Base-by-base conservation (phyloP, 768 basidiomycete genomes). In the Cyclocybe aegerita region DNA sequence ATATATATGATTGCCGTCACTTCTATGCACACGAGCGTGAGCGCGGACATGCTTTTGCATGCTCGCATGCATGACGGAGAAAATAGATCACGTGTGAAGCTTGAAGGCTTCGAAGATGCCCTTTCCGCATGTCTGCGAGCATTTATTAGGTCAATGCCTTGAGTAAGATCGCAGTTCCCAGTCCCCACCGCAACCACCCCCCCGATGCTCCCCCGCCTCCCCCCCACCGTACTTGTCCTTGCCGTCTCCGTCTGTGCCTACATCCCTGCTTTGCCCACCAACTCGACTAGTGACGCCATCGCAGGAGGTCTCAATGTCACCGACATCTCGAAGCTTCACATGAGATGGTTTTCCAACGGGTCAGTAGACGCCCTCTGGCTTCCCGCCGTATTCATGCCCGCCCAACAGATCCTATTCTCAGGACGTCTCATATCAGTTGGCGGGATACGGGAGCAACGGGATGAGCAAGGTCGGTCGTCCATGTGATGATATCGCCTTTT, bases 261-360 rank as follows among this genome's bases (percentile, higher is more conserved):
- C 65, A 79, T 89, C 54, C 90, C 91, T 0, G 91, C 91, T 2
- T 63, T 70, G 9, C 76, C 87, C 11, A 86, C 86, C 32, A 93
- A 93, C 64, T 73, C 79, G 49, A 84, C 87, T 0, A 55, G 65
- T 14, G 65, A 62, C 31, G 65, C 73, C 60, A 70, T 72, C 47
- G 66, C 65, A 7, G 71, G 72, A 12, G 73, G 72, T 9, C 61
- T 75, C 43, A 83, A 85, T 62, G 68, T 76, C 15, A 79, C 79
- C 1, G 85, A 85, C 56, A 67, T 72, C 31, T 85, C 84, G 3
- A 75, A 71, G 16, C 72, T 93, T 43, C 66, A 74, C 57, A 60
- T 88, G 49, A 75, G 81, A 54, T 88, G 85, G 86, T 79, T 75
- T 62, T 69, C 70, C 45, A 72, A 80, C 36, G 81, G 77, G 77